Evolutionary conservation across 2,329 filamentous ascomycete genomes (phyloP).

Genomic region (Penicillium sp.): DNA sequence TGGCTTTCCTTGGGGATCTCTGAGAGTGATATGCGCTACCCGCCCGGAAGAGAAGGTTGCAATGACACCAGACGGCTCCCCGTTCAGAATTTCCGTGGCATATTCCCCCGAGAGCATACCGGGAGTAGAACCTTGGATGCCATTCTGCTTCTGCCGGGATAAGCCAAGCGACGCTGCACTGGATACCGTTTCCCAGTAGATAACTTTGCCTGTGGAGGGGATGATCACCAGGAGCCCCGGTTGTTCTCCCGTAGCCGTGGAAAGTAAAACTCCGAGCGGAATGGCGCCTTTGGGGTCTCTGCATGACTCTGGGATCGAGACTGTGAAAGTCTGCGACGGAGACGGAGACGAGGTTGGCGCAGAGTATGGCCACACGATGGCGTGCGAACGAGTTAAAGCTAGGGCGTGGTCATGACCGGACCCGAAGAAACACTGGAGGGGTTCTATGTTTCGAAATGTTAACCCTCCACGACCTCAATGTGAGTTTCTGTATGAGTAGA

Average conservation of each 20-base stretch:
- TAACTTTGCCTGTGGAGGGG: constrained; percentile 78
- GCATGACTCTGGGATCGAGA: constrained; percentile 74
- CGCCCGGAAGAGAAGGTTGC: constrained; percentile 83
- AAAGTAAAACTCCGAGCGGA: constrained; percentile 80
- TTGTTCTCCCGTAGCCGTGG: constrained; percentile 75
- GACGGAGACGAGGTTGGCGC: constrained; percentile 34
- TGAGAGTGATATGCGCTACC: constrained; percentile 80
- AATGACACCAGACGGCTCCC: constrained; percentile 85
- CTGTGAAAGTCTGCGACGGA: constrained; percentile 68
- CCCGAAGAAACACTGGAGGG: constrained; percentile 67
- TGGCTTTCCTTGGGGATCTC: constrained; percentile 84
- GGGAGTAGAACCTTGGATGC: constrained; percentile 72
- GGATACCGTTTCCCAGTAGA: constrained; percentile 95
- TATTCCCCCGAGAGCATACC: constrained; percentile 78
- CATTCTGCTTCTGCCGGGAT: constrained; percentile 77
- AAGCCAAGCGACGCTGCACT: constrained; percentile 82
- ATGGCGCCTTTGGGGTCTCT: constrained; percentile 69
- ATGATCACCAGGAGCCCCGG: constrained; percentile 86
- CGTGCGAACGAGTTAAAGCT: constrained; percentile 76
- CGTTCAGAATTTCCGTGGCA: constrained; percentile 75
- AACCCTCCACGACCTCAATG: constrained; percentile 15
- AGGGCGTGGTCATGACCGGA: constrained; percentile 73
- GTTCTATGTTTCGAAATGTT: constrained; percentile 47
- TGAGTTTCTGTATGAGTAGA: constrained; percentile 30
- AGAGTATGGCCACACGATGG: constrained; percentile 88